Percentiles rank a stretch among this genome's conserved stretches.
Conservation (phyloP, 257 asterid species). For the Leonotis leonurus region DNA sequence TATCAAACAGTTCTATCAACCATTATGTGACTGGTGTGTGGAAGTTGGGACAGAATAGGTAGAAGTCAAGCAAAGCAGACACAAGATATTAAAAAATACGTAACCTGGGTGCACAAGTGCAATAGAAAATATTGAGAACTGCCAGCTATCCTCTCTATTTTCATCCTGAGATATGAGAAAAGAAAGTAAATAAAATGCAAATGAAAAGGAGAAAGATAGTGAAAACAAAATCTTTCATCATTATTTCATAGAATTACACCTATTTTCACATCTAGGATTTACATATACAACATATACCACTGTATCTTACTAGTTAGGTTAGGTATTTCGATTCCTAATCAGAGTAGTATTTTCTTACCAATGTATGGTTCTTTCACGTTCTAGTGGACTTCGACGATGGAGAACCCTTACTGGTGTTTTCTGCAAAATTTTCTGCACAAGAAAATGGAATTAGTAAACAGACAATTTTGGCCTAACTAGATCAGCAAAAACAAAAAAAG, state of each 20-base stretch:
- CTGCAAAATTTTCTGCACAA: slow-evolving; percentile 65
- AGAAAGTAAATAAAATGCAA: slow-evolving; percentile 10
- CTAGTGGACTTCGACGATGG: slow-evolving; percentile 94
- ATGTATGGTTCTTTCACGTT: slow-evolving; percentile 70
- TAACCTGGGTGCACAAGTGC: slow-evolving; percentile 95
- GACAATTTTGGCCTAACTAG: background rate
- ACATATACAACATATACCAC: no score
- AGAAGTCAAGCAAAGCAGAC: background rate
- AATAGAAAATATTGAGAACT: slow-evolving; percentile 64
- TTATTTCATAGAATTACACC: no score
- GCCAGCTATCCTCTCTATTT: slow-evolving; percentile 57
- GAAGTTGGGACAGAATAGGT: background rate
- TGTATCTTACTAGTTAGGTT: no score
- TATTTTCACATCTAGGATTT: no score
- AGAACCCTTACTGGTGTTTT: slow-evolving; percentile 97
- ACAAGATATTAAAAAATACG: slow-evolving; percentile 4
- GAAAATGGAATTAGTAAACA: slow-evolving; percentile 12
- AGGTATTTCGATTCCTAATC: no score
- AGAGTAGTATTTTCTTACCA: slow-evolving; percentile 40
- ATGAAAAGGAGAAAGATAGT: slow-evolving; percentile 7
- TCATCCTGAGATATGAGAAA: slow-evolving; percentile 60
- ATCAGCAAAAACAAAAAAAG: background rate
- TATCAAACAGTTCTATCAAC: background rate
- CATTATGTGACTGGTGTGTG: background rate
- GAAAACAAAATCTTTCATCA: no score